These are phyloP conservation scores for Tephrocybe sp. DNA, from an alignment of 768 basidiomycete species.

Conservation along the genomic window DNA sequence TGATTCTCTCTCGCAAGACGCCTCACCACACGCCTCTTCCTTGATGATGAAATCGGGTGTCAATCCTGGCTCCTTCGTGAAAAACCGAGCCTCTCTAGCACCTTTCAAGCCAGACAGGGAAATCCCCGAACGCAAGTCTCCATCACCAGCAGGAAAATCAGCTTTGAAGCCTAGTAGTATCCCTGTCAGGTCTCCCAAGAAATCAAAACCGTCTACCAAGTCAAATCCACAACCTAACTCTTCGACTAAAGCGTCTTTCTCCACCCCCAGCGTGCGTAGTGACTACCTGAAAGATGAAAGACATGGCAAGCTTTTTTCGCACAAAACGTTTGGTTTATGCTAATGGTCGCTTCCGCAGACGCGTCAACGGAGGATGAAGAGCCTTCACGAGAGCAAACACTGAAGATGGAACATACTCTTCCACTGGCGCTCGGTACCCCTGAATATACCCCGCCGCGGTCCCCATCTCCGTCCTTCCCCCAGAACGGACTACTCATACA, in stretches of 20 bases:
- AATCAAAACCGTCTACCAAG: slow-evolving; percentile 13
- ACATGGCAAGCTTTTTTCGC: too few relatives aligned
- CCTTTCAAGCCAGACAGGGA: slow-evolving; percentile 38
- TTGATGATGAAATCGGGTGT: not conserved
- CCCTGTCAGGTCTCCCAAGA: slow-evolving; percentile 42
- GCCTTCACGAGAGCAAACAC: slow-evolving; percentile 24
- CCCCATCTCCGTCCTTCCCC: slow-evolving; percentile 5
- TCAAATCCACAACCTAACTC: not conserved
- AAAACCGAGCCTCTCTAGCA: slow-evolving; percentile 32
- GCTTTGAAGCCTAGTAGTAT: slow-evolving; percentile 37
- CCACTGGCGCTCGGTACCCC: slow-evolving; percentile 12
- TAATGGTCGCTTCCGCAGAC: not conserved
- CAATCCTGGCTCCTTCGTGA: slow-evolving; percentile 31
- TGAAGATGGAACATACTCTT: slow-evolving; percentile 16
- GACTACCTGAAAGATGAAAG: too few relatives aligned
- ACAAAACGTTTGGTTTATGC: too few relatives aligned
- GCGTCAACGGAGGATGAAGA: slow-evolving; percentile 7
- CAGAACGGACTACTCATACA: not conserved
- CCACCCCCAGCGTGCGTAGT: too few relatives aligned
- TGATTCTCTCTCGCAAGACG: slow-evolving; percentile 4
- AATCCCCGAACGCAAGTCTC: slow-evolving; percentile 10
- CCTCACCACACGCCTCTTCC: slow-evolving; percentile 28
- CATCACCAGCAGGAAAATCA: slow-evolving; percentile 23
- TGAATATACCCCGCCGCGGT: slow-evolving; percentile 12
- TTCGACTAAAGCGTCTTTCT: not conserved